phyloP scores from a whole-genome alignment of 352 stramenopile genomes.

The Phytophthora tentaculata region DNA sequence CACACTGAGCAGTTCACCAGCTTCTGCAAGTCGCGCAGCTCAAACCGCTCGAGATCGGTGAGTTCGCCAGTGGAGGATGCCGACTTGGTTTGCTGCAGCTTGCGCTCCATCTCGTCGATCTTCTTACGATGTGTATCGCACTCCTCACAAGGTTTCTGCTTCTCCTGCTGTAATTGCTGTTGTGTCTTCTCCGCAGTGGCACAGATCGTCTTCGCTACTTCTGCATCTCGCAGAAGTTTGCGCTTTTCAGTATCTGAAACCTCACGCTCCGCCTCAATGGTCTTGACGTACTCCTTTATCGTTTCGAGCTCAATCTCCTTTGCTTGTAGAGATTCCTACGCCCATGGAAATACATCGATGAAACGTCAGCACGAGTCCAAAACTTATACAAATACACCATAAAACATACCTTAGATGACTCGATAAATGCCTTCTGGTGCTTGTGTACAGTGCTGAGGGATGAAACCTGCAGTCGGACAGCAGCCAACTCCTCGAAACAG shows the following conservation, averaged over 20 bases:
- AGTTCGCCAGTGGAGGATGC: slow-evolving; percentile 46
- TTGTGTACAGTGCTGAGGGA: slow-evolving; percentile 79
- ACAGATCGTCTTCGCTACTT: slow-evolving; percentile 72
- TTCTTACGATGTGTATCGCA: slow-evolving; percentile 66
- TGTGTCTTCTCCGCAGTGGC: slow-evolving; percentile 56
- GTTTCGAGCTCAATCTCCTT: slow-evolving; percentile 72
- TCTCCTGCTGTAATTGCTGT: slow-evolving; percentile 60
- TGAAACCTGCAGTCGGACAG: slow-evolving; percentile 71
- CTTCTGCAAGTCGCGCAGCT: slow-evolving; percentile 85
- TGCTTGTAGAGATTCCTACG: slow-evolving; percentile 58
- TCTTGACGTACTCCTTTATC: slow-evolving; percentile 70
- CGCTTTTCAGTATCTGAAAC: slow-evolving; percentile 57
- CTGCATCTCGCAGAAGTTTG: slow-evolving; percentile 61
- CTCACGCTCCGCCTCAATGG: slow-evolving; percentile 62
- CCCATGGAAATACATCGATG: slow-evolving; percentile 16
- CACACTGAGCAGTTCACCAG: slow-evolving; percentile 87
- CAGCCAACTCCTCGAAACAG: slow-evolving; percentile 80
- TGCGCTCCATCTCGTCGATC: slow-evolving; percentile 53
- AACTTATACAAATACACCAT: background rate
- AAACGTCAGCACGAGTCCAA: slow-evolving; percentile 8
- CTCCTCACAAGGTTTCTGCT: slow-evolving; percentile 57
- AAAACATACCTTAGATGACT: slow-evolving; percentile 63
- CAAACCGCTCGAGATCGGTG: slow-evolving; percentile 77
- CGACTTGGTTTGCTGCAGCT: slow-evolving; percentile 46
- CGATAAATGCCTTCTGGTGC: slow-evolving; percentile 75